Evolutionary conservation across 2,329 filamentous ascomycete species (phyloP).

Genomic region (Zelopaecilomyces penicillatus): DNA sequence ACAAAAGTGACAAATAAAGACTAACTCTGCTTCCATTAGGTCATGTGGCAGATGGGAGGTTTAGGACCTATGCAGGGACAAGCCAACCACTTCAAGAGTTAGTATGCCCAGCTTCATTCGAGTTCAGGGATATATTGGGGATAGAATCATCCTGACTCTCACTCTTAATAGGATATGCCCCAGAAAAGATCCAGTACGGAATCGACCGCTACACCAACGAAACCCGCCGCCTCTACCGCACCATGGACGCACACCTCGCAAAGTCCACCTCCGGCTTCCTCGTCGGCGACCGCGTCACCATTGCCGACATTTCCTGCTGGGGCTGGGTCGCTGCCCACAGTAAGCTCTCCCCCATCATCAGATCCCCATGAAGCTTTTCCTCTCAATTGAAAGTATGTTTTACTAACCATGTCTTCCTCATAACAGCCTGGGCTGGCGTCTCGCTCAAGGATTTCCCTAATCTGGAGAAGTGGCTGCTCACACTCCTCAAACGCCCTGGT

Average conservation of each 20-base stretch:
- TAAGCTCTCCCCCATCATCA: slow-evolving; percentile 19
- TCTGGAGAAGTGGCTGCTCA: slow-evolving; percentile 69
- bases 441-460: slow-evolving; percentile 68
- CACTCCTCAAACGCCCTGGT: slow-evolving; percentile 58
- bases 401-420: background rate
- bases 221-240: slow-evolving; percentile 70
- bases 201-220: slow-evolving; percentile 78
- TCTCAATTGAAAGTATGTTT: background rate
- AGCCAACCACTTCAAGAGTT: slow-evolving; percentile 71
- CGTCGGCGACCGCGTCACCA: slow-evolving; percentile 60
- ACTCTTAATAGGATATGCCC: slow-evolving; percentile 53
- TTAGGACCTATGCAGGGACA: slow-evolving; percentile 76
- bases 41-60: slow-evolving; percentile 71
- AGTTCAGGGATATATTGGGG: background rate
- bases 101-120: slow-evolving; percentile 14
- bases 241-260: slow-evolving; percentile 63
- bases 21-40: slow-evolving; percentile 20
- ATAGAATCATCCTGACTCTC: background rate
- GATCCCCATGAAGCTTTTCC: background rate
- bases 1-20: background rate
- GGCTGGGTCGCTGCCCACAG: slow-evolving; percentile 60
- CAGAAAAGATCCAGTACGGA: slow-evolving; percentile 74
- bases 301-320: slow-evolving; percentile 74
- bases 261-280: slow-evolving; percentile 48
- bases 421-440: slow-evolving; percentile 27